These are phyloP conservation scores for Logfia minima DNA, from an alignment of 129 eudicot species.

Conservation along the genomic window DNA sequence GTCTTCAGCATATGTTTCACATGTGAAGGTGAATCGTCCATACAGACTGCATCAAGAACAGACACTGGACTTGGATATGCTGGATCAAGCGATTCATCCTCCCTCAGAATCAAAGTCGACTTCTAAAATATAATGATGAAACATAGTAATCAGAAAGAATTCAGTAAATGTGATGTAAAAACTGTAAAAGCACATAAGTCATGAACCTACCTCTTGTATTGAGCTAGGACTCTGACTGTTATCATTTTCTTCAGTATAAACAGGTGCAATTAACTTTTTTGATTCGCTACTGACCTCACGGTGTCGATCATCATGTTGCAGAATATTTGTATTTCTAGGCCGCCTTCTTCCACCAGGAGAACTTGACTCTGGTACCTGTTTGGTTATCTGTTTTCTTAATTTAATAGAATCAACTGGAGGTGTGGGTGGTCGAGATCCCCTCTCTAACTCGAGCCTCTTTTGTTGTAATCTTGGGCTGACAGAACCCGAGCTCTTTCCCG, in stretches of 20 bases:
- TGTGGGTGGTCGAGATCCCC: conserved; percentile 74
- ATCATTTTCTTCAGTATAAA: conserved; percentile 31
- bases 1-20: conserved; percentile 47
- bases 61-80: conserved; percentile 91
- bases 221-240: conserved; percentile 34
- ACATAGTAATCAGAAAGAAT: conserved; percentile 13
- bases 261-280: conserved; percentile 41
- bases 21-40: conserved; percentile 71
- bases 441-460: conserved; percentile 66
- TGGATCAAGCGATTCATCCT: conserved; percentile 52
- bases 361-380: conserved; percentile 57
- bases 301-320: conserved; percentile 43
- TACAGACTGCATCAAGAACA: conserved; percentile 66
- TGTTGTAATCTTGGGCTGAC: conserved; percentile 79
- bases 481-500: conserved; percentile 54
- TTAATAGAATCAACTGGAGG: conserved; percentile 64
- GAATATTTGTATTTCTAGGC: conserved; percentile 43
- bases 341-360: conserved; percentile 89
- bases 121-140: conserved; percentile 41
- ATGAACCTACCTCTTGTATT: conserved; percentile 48
- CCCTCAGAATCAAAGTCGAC: conserved; percentile 35
- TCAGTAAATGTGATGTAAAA: not conserved
- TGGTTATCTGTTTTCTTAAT: conserved; percentile 46
- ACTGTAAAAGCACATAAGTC: not conserved
- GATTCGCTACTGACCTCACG: conserved; percentile 47